Base-by-base conservation (phyloP, 306 rosid species). In the Erythrophleum fordii region DNA sequence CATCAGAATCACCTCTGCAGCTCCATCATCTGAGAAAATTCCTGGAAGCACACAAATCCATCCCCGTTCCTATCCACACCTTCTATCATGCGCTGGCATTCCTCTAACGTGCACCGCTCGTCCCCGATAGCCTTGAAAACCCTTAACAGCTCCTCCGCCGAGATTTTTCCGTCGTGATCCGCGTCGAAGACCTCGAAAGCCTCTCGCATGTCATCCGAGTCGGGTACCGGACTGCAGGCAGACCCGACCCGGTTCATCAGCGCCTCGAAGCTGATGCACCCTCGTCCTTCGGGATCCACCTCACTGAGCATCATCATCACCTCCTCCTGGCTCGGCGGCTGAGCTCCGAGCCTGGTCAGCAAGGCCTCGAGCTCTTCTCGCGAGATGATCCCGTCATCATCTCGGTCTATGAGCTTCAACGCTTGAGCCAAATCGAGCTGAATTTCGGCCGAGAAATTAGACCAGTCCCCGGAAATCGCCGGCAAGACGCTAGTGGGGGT, bases 21-120 rank as follows among this genome's bases (percentile, higher is more conserved):
- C 72, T 91, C 97, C 99, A 95, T 95, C 99, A 95, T 95, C 55
- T 82, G 90, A 1, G 90, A 72, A 13, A 95, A 95, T 73, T 95
- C 99, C 77, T 90, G 88, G 81, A 91, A 95, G 85, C 99, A 95
- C 26, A 95, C 99, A 72, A 93, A 89, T 17, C 99, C 97, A 12
- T 95, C 97, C 4, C 97, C 91, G 75, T 84, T 90, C 67, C 69
- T 84, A 65, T 88, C 97, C 0, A 93, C 97, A 0, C 91, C 83
- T 0, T 81, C 95, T 81, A 95, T 91, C 99, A 95, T 95, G 75
- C 95, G 91, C 90, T 81, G 81, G 86, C 99, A 95, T 42, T 95
- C 99, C 62, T 91, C 94, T 80, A 95, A 76, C 86, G 99, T 89
- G 92, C 97, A 93, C 85, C 85, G 81, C 7, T 92, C 97, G n/a